These are phyloP conservation scores for Inonotus obliquus DNA, from an alignment of 1,284 basidiomycete species.

Conservation along the genomic window DNA sequence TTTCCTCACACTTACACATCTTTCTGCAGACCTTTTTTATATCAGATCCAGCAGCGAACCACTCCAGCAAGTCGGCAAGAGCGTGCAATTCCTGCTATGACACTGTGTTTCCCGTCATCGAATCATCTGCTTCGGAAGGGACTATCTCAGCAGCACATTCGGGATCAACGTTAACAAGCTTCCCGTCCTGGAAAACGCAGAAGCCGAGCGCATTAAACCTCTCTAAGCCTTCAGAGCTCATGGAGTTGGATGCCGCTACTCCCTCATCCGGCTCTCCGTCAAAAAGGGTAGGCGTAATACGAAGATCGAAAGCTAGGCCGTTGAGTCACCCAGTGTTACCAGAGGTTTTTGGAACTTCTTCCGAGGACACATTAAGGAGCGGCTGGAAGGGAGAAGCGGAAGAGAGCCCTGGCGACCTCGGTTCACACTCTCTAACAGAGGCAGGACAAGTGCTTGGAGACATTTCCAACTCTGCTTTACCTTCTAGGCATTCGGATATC, in stretches of 20 bases:
- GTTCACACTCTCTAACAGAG: background rate
- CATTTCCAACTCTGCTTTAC: conserved; percentile 12
- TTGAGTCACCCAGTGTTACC: conserved; percentile 18
- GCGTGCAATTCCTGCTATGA: conserved; percentile 86
- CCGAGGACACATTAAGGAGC: background rate
- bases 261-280: conserved; percentile 5
- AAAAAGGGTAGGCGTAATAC: conserved; percentile 11
- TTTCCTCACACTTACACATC: background rate
- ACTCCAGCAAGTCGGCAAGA: conserved; percentile 59
- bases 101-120: conserved; percentile 71
- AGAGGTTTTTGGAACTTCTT: conserved; percentile 9
- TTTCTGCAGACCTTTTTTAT: conserved; percentile 70
- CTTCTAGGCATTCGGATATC: conserved; percentile 20
- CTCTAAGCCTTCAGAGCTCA: conserved; percentile 21
- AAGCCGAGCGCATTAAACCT: background rate
- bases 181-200: conserved; percentile 35
- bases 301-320: conserved; percentile 12
- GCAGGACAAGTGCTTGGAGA: background rate
- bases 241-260: conserved; percentile 48
- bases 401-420: background rate
- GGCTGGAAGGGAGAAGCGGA: background rate
- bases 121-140: conserved; percentile 29
- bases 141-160: conserved; percentile 13
- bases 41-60: conserved; percentile 46
- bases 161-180: conserved; percentile 39